Percentiles rank a stretch among this genome's conserved stretches.
phyloP scores from a whole-genome alignment of 768 basidiomycete genomes.

The Phaeolepiota aurea region DNA sequence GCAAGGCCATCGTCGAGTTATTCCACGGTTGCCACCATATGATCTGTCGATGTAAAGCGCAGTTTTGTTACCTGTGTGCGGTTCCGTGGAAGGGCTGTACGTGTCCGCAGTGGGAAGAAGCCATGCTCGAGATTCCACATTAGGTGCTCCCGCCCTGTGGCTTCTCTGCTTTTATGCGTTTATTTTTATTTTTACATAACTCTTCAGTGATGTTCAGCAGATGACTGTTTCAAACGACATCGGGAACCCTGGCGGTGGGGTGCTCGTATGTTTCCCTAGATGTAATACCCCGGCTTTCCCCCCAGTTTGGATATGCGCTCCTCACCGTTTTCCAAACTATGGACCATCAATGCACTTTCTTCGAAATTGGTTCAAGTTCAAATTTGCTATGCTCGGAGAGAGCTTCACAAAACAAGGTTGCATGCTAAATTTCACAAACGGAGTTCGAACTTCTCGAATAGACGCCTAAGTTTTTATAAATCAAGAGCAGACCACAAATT shows the following conservation, averaged over 20 bases:
- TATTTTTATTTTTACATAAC: neutral
- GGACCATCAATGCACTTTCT: no score
- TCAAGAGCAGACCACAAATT: neutral
- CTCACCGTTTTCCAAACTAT: no score
- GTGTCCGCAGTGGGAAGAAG: neutral
- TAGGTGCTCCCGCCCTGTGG: neutral
- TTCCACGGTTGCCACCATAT: conserved; percentile 4
- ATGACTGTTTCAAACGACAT: neutral
- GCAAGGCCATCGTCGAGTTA: conserved; percentile 2
- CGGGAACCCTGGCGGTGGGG: neutral
- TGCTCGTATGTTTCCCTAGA: neutral
- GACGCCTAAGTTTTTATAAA: neutral
- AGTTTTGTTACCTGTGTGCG: conserved; percentile 3
- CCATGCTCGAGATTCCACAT: no score
- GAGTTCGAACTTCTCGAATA: neutral
- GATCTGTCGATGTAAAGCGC: conserved; percentile 1
- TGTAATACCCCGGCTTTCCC: no score
- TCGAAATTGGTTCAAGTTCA: no score
- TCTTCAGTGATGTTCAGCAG: neutral
- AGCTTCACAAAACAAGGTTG: no score
- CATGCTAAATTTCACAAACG: neutral
- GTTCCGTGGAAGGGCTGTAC: neutral
- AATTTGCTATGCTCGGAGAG: no score
- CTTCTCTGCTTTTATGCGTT: neutral
- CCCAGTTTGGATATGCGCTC: no score